Evolutionary conservation across 2,329 filamentous ascomycete genomes (phyloP).

Genomic region (Diaporthe citri): DNA sequence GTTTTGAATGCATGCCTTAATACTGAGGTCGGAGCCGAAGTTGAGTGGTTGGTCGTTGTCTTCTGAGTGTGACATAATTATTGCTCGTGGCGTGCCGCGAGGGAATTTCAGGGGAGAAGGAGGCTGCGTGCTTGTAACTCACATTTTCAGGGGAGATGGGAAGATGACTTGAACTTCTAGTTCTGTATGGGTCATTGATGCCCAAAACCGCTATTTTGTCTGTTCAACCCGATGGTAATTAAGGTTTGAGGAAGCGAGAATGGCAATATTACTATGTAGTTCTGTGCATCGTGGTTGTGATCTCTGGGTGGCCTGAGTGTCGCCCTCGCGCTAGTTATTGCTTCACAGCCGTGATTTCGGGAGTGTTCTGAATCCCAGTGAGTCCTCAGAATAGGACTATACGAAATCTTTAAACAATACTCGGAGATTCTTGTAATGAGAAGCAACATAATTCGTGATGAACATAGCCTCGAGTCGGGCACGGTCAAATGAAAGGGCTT

Average conservation of each 20-base stretch:
- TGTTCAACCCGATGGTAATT: not conserved
- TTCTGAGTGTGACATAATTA: not conserved
- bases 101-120: not conserved
- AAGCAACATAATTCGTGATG: not conserved
- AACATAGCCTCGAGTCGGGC: not conserved
- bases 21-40: slow-evolving; percentile 15
- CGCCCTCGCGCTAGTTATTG: not conserved
- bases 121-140: not conserved
- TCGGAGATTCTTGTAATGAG: not conserved
- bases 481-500: too few species aligned
- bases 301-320: not conserved
- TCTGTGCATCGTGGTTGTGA: not conserved
- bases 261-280: not conserved
- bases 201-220: too few species aligned
- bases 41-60: not conserved
- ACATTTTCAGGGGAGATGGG: too few species aligned
- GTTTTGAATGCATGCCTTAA: not conserved
- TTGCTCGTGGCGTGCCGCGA: not conserved
- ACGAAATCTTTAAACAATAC: too few species aligned
- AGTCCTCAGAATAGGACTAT: not conserved
- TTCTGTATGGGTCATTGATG: not conserved
- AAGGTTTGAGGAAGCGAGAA: slow-evolving; percentile 1
- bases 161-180: not conserved
- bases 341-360: not conserved
- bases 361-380: too few species aligned